Conservation (phyloP, 2,329 filamentous ascomycete species). For the Parascedosporium putredinis region DNA sequence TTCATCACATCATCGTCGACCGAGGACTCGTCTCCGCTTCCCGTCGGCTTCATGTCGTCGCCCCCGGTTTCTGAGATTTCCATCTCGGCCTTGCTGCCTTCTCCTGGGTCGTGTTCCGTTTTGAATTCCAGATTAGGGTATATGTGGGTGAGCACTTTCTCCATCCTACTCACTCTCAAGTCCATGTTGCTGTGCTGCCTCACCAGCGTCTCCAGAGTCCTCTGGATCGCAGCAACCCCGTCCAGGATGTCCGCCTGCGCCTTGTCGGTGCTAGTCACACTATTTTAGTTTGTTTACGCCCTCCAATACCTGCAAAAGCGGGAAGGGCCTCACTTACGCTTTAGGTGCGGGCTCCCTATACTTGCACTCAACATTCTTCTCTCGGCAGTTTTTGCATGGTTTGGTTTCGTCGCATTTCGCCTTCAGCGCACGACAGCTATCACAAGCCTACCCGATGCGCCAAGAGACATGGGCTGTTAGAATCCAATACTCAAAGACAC, state of each 20-base stretch:
- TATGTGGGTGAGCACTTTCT: constrained; percentile 12
- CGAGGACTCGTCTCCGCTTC: neutral
- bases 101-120: constrained; percentile 1
- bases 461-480: neutral
- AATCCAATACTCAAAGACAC: neutral
- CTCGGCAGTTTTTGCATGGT: constrained; percentile 77
- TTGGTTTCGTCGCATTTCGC: constrained; percentile 85
- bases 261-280: constrained; percentile 41
- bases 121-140: constrained; percentile 9
- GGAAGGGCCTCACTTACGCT: constrained; percentile 48
- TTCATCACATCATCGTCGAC: neutral
- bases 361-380: constrained; percentile 73
- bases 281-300: neutral
- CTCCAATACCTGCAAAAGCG: neutral
- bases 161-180: constrained; percentile 6
- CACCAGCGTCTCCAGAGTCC: constrained; percentile 18
- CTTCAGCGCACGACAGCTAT: constrained; percentile 77
- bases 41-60: constrained; percentile 3
- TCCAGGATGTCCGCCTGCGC: constrained; percentile 50
- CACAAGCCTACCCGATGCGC: constrained; percentile 66
- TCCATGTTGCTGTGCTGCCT: constrained; percentile 4
- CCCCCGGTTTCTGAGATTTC: constrained; percentile 6
- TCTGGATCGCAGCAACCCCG: constrained; percentile 32
- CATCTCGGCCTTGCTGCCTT: neutral
- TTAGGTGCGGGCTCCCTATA: constrained; percentile 88